phyloP scores from a whole-genome alignment of 1,139 yeast genomes.

The Candida sp. region DNA sequence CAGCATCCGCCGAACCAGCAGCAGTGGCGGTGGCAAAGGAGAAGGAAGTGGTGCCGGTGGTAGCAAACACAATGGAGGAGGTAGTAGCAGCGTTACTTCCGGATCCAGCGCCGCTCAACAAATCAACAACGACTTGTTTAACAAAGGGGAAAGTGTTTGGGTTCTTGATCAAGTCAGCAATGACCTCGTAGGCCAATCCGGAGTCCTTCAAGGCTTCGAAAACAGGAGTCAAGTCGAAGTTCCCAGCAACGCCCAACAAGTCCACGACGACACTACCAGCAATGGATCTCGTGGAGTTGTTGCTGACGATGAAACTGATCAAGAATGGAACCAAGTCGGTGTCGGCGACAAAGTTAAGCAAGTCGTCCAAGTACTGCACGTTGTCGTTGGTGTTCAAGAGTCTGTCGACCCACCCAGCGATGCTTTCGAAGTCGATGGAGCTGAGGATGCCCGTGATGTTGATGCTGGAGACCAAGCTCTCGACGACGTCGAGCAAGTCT shows the following conservation, averaged over 20 bases:
- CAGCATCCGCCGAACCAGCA: neutral
- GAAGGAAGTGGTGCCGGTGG: constrained; percentile 1
- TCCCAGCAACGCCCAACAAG: constrained; percentile 20
- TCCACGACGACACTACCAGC: constrained; percentile 22
- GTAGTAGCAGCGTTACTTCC: constrained; percentile 4
- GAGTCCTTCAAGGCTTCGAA: constrained; percentile 39
- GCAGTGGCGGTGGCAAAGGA: constrained; percentile 5
- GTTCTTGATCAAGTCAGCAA: constrained; percentile 30
- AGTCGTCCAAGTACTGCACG: constrained; percentile 28
- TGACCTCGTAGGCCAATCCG: constrained; percentile 33
- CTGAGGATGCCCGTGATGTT: constrained; percentile 24
- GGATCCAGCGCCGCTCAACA: constrained; percentile 15
- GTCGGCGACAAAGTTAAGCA: constrained; percentile 27
- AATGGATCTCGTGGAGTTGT: constrained; percentile 27
- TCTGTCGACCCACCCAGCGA: constrained; percentile 36
- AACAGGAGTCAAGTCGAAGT: constrained; percentile 30
- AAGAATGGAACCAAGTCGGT: constrained; percentile 30
- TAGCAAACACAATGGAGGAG: constrained; percentile 6
- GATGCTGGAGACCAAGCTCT: constrained; percentile 18
- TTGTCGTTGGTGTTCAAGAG: constrained; percentile 27
- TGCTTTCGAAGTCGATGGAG: constrained; percentile 27
- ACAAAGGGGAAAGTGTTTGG: constrained; percentile 32
- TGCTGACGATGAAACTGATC: constrained; percentile 26
- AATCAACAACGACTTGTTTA: constrained; percentile 23
- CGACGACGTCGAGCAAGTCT: constrained; percentile 20